Evolutionary conservation across 495 filamentous ascomycete species (phyloP).

Genomic region (Penicillium canescens): DNA sequence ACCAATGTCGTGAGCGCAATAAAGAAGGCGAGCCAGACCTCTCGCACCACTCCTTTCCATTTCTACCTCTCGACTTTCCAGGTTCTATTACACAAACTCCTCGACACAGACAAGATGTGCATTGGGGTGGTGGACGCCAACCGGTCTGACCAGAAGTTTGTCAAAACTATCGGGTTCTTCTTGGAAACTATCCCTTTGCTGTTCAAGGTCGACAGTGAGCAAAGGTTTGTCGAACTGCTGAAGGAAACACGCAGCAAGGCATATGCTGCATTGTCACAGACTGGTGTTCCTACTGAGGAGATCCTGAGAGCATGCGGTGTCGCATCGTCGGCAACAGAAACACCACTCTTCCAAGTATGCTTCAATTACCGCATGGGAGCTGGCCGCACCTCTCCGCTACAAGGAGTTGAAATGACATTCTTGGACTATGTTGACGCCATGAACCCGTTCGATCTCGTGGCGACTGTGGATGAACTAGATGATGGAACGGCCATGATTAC

Average conservation of each 20-base stretch:
- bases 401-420: conserved; percentile 19
- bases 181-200: not conserved
- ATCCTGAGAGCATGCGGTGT: conserved; percentile 30
- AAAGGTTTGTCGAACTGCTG: not conserved
- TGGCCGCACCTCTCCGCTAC: not conserved
- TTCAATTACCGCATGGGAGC: conserved; percentile 32
- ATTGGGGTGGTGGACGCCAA: not conserved
- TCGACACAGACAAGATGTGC: conserved; percentile 15
- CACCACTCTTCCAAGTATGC: conserved; percentile 31
- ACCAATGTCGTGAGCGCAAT: no score
- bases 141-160: not conserved
- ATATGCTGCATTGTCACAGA: conserved; percentile 20
- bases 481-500: conserved; percentile 5
- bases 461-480: conserved; percentile 24
- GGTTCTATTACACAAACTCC: conserved; percentile 19
- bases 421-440: conserved; percentile 8
- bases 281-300: conserved; percentile 36
- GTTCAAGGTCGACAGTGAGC: not conserved
- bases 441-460: conserved; percentile 23
- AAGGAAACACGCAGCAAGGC: conserved; percentile 4
- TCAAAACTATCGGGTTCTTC: not conserved
- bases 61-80: conserved; percentile 30
- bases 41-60: conserved; percentile 25
- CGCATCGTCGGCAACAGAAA: conserved; percentile 18
- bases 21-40: no score